Evolutionary conservation across 805 yeast species (phyloP).

Genomic region (Yamadazyma scolyti): DNA sequence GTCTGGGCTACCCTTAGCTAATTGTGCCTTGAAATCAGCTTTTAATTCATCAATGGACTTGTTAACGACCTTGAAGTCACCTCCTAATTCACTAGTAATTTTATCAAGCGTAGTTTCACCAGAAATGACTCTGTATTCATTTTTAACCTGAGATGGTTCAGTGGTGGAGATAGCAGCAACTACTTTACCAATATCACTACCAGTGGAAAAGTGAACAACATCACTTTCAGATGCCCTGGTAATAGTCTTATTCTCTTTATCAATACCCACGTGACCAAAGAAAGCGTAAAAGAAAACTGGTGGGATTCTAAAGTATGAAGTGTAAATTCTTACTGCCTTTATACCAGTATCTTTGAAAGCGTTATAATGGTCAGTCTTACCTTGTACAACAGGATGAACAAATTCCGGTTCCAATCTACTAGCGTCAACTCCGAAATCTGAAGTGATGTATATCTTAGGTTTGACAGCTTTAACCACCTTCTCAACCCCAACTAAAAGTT

Average conservation of each 20-base stretch:
- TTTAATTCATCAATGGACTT: slow-evolving; percentile 25
- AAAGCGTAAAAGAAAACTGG: slow-evolving; percentile 30
- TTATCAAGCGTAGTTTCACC: slow-evolving; percentile 37
- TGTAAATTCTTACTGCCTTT: slow-evolving; percentile 43
- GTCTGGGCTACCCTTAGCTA: slow-evolving; percentile 29
- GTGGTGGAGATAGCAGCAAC: slow-evolving; percentile 39
- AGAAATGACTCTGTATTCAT: slow-evolving; percentile 40
- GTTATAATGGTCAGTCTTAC: slow-evolving; percentile 34
- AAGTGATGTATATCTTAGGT: slow-evolving; percentile 54
- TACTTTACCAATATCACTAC: slow-evolving; percentile 42
- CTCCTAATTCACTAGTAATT: slow-evolving; percentile 32
- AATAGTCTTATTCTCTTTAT: slow-evolving; percentile 29
- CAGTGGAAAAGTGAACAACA: slow-evolving; percentile 30
- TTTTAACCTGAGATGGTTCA: slow-evolving; percentile 39
- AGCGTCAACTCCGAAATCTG: slow-evolving; percentile 56
- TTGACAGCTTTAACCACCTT: slow-evolving; percentile 35
- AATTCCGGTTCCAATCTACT: slow-evolving; percentile 14
- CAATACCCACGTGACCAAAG: slow-evolving; percentile 34
- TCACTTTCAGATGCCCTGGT: slow-evolving; percentile 35
- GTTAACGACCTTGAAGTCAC: slow-evolving; percentile 30
- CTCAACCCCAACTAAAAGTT: slow-evolving; percentile 30
- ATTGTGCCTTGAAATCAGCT: slow-evolving; percentile 18
- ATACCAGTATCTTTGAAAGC: slow-evolving; percentile 30
- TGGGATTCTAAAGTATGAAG: slow-evolving; percentile 29
- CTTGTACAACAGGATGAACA: slow-evolving; percentile 32